Evolutionary conservation across 2,329 filamentous ascomycete species (phyloP).

Genomic region (Dichotomopilus funicola): DNA sequence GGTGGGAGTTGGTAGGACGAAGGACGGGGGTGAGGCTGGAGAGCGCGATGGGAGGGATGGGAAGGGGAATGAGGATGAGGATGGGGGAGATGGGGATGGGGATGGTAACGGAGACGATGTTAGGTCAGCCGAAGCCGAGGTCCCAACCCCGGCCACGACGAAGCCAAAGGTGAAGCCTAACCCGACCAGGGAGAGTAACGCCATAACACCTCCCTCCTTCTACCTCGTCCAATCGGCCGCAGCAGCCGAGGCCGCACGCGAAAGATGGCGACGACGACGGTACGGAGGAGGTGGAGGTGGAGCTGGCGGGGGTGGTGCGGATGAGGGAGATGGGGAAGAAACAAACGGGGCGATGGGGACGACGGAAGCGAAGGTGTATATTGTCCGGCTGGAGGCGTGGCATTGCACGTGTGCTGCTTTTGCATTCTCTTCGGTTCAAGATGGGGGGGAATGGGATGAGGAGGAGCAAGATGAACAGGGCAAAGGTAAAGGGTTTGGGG

Average conservation of each 20-base stretch:
- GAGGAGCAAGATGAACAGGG: neutral
- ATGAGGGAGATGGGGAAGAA: conserved; percentile 24
- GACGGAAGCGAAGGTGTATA: conserved; percentile 42
- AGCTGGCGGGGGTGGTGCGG: neutral
- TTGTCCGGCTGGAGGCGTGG: conserved; percentile 71
- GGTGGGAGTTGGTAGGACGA: neutral
- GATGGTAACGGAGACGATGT: neutral
- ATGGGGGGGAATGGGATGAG: neutral
- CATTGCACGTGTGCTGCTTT: conserved; percentile 88
- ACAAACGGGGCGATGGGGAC: conserved; percentile 7
- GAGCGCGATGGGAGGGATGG: neutral
- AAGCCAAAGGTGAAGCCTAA: no score
- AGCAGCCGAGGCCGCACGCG: neutral
- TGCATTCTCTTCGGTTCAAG: conserved; percentile 52
- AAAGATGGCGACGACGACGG: neutral
- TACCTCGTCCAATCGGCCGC: conserved; percentile 16
- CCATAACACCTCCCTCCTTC: neutral
- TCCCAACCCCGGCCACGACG: no score
- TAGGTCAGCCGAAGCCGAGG: no score
- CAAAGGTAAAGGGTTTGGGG: neutral
- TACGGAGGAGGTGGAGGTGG: conserved; percentile 3
- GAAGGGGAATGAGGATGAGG: neutral
- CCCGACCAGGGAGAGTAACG: no score
- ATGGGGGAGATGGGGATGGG: neutral
- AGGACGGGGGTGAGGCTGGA: neutral